Percentiles rank a stretch among this genome's conserved stretches.
phyloP scores from a whole-genome alignment of 2,329 filamentous ascomycete genomes.

The Albophoma yamanashiensis region DNA sequence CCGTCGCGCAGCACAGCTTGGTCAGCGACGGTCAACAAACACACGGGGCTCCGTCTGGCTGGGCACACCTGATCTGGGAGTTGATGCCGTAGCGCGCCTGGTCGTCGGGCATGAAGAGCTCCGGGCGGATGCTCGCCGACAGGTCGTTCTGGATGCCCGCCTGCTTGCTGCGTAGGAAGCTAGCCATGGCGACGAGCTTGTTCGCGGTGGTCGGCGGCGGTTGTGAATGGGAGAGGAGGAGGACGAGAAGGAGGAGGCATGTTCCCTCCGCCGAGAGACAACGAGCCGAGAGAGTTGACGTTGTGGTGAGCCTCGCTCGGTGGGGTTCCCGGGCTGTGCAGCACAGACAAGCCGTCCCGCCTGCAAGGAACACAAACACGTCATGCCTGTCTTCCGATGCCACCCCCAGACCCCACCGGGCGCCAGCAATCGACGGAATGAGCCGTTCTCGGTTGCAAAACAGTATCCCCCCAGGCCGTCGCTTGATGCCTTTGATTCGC shows the following conservation, averaged over 20 bases:
- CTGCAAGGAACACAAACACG: not conserved
- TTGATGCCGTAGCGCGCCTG: constrained; percentile 75
- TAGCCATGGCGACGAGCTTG: constrained; percentile 53
- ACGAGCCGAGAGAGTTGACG: not conserved
- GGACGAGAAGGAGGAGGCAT: not conserved
- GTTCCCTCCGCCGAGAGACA: not conserved
- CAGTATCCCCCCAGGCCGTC: too few relatives aligned
- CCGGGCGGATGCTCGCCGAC: constrained; percentile 67
- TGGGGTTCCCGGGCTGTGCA: not conserved
- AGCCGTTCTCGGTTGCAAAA: not conserved
- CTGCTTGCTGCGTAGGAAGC: constrained; percentile 86
- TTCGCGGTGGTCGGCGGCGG: not conserved
- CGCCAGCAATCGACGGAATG: not conserved
- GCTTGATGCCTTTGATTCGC: too few relatives aligned
- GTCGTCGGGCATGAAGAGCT: constrained; percentile 75
- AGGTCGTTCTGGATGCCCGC: constrained; percentile 86
- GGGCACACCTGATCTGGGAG: constrained; percentile 52
- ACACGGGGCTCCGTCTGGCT: not conserved
- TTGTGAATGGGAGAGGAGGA: constrained; percentile 3
- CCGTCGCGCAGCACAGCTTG: constrained; percentile 16
- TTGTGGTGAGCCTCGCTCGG: not conserved
- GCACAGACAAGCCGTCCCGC: too few relatives aligned
- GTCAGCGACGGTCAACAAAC: constrained; percentile 1
- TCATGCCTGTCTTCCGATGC: not conserved
- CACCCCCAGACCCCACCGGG: not conserved